Evolutionary conservation across 1,284 basidiomycete species (phyloP), one percentile per base, ranked within the genome.

Genomic region (Ustilago trichophora): DNA sequence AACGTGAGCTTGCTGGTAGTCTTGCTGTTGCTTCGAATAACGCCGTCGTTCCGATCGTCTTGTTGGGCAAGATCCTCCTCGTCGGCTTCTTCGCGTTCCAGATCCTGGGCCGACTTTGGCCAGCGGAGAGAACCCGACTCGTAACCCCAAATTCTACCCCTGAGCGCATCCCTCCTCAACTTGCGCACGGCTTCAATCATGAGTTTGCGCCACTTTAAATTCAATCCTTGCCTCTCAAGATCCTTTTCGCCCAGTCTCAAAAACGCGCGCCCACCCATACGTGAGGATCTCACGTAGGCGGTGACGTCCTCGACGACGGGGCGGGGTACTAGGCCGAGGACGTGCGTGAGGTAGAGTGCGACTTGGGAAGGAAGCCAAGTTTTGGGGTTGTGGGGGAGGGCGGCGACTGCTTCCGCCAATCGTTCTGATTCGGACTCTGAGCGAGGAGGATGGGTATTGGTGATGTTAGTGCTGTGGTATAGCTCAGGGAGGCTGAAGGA

Each of bases 221-320:
- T 78, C 32, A 78, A 55, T 5, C 76, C 76, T 15, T 72, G 60
- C 5, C 56, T 48, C 36, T 66, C 76, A 19, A 78, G 54, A 18
- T 78, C 71, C 32, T 58, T 56, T 18, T 76, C 73, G 36, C 62
- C 65, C 16, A 78, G 64, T 19, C 76, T 58, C 18, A 78, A 64
- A 34, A 78, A 78, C 35, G 60, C 60, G n/a, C 65, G 53, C 9
- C 76, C 76, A 12, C 64, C 56, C 72, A 78, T 76, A n/a, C 57
- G 42, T 12, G 67, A 53, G 18, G 35, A 29, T 25, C 68, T 60
- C 37, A 78, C 76, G 51, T 72, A 78, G 46, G 68, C 64, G 38
- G 75, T 74, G 37, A 78, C 70, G 48, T 76, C 74, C 31, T 73
- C 67, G 34, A 77, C 64, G 21, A 78, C 64, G 7, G 73, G 76